Evolutionary conservation across 2,329 filamentous ascomycete species (phyloP), one percentile per base, ranked within the genome.

Genomic region (Didymella arachidicola): DNA sequence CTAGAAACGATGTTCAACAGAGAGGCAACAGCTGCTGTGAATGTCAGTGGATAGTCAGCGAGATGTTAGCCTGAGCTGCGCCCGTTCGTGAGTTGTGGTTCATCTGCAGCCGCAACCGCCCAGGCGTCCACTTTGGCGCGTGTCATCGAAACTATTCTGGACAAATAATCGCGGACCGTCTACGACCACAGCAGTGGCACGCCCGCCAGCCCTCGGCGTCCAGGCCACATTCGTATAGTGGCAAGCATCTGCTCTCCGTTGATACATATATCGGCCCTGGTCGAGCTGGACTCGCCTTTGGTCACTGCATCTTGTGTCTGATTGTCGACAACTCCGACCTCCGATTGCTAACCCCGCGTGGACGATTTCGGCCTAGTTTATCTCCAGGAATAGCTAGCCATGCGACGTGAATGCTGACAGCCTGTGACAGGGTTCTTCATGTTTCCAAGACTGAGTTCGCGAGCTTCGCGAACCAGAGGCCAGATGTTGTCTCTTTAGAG

Each of bases 111-210:
- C 57, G 38, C 56, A 59, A 61, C 53, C 53, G 56, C 54, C 54
- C 55, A 69, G 61, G 62, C 63, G 65, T 66, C 60, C 62, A 62
- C 62, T 61, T 53, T 53, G 53, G 54, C 57, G 65, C 63, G 56
- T 65, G 58, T 62, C 65, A 63, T 63, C 49, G 59, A 62, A 60
- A 51, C 50, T 54, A 44, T 60, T 42, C 61, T 68, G 69, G 72
- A 73, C 70, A 62, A 72, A 72, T 62, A 63, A 66, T 68, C 59
- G 53, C 70, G 69, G 69, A 70, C 60, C 57, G 41, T 38, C 27
- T 26, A 34, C 32, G 14, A 19, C 18, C 41, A 64, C 63, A 62
- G 53, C 44, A 16, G 22, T 47, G 57, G 47, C 57, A n/a, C 42
- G 34, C 39, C 47, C 51, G 53, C 49, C 56, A 53, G 45, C 41